phyloP scores from a whole-genome alignment of 768 basidiomycete genomes.

The Daedalea quercina region DNA sequence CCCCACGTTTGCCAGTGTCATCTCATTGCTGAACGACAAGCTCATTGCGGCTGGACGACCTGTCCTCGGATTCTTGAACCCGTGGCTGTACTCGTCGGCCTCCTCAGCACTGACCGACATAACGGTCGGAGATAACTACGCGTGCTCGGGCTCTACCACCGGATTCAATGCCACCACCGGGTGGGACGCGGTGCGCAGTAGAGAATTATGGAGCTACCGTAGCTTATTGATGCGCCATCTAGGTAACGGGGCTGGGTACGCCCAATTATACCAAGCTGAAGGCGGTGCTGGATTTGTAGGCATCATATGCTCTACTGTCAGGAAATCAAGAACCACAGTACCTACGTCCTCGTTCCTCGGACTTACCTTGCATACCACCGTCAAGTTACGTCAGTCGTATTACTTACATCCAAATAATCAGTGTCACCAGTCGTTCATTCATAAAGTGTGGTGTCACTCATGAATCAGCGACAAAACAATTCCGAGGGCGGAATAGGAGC shows the following conservation, averaged over 20 bases:
- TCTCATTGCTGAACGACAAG: conserved; percentile 28
- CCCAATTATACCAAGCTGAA: not conserved
- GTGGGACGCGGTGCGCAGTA: conserved; percentile 26
- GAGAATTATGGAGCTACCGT: too few species aligned
- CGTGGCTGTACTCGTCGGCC: conserved; percentile 23
- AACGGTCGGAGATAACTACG: conserved; percentile 21
- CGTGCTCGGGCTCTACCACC: conserved; percentile 16
- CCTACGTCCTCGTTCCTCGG: too few species aligned
- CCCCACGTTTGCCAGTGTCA: conserved; percentile 27
- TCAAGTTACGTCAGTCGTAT: too few species aligned
- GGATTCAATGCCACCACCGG: conserved; percentile 23
- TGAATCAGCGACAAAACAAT: too few species aligned
- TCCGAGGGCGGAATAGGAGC: too few species aligned
- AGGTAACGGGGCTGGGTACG: not conserved
- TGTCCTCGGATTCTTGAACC: conserved; percentile 29
- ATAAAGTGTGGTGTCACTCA: too few species aligned
- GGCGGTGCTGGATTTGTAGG: not conserved
- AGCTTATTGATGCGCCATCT: not conserved
- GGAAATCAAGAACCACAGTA: too few species aligned
- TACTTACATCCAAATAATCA: too few species aligned
- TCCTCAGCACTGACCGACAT: conserved; percentile 26
- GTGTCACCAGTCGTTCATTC: too few species aligned
- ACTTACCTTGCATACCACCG: too few species aligned
- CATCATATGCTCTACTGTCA: too few species aligned
- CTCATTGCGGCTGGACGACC: conserved; percentile 22